Evolutionary conservation across 2,329 filamentous ascomycete genomes (phyloP), one percentile per base, ranked within the genome.

Genomic region (Sporothrix inflata): DNA sequence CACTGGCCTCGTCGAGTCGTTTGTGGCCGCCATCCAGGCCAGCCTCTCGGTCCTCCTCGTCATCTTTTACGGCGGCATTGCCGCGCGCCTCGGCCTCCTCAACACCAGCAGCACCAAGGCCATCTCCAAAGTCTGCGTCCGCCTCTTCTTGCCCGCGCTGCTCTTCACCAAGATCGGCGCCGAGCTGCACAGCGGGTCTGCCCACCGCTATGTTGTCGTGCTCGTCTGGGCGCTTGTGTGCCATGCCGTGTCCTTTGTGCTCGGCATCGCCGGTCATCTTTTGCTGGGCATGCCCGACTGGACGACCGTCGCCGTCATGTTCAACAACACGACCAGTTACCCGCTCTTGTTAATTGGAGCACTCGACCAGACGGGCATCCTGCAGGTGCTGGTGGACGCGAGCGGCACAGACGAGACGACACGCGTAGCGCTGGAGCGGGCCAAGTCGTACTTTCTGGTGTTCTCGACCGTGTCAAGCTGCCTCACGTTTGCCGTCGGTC

Each of bases 371-470:
- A 89, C 89, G 0, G 88, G 88, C 1, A 87, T 90, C 34, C 80
- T 91, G 7, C 78, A 83, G 30, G 78, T 82, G 1, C 81, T 91
- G 21, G 78, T 84, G 1, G 73, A 73, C 74, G 79, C 73, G 75
- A 84, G 75, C 76, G 61, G 38, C 2, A 67, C 21, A 0, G 71
- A 53, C n/a, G 85, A 74, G 78, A 86, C 75, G 78, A 82, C 81
- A 1, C 75, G 79, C 1, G 81, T 81, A 3, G 87, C 87, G 0
- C 81, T 91, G 14, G 84, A 87, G 70, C 83, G 89, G 11, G 89
- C 89, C 7, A 88, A 90, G 77, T 87, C 87, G 16, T 92, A 90
- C 78, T 91, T 92, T 76, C 80, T 92, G 3, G 85, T 92, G 73
- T 91, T 89, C 74, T 85, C 89, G 3, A 90, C 90, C 71, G 83